phyloP scores from a whole-genome alignment of 768 basidiomycete species.

The Rhizopogon salebrosus region DNA sequence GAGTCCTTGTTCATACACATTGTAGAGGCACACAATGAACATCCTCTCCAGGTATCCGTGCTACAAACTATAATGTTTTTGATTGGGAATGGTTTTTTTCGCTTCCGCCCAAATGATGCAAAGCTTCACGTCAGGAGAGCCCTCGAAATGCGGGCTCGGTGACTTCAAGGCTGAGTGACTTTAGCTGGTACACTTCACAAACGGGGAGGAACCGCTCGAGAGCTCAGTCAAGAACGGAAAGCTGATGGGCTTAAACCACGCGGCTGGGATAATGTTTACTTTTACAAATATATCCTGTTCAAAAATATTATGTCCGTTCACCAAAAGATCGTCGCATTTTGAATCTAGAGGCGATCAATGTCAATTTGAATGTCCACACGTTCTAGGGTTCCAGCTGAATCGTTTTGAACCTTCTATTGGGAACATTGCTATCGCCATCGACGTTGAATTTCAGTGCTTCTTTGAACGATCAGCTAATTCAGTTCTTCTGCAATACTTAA shows the following conservation, averaged over 20 bases:
- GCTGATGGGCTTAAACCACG: constrained; percentile 42
- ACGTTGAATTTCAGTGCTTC: not conserved
- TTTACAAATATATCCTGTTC: too few species aligned
- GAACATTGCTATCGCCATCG: not conserved
- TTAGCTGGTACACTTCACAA: constrained; percentile 37
- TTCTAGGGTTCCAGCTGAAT: not conserved
- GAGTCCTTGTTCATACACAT: not conserved
- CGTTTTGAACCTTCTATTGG: not conserved
- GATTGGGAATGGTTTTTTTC: not conserved
- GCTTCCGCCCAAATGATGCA: constrained; percentile 36
- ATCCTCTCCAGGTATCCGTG: not conserved
- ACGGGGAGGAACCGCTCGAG: constrained; percentile 38
- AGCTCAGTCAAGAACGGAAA: constrained; percentile 54
- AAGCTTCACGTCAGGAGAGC: constrained; percentile 31
- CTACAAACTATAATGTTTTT: not conserved
- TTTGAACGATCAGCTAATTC: not conserved
- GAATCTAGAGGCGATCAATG: too few species aligned
- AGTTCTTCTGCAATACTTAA: not conserved
- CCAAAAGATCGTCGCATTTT: too few species aligned
- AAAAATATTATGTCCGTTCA: too few species aligned
- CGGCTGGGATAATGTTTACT: too few species aligned
- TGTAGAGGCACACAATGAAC: not conserved
- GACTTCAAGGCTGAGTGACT: constrained; percentile 32
- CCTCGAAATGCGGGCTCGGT: constrained; percentile 27
- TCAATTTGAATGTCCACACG: not conserved